Percentiles rank a stretch among this genome's conserved stretches.
These are phyloP conservation scores for Trichophyton benhamiae DNA, from an alignment of 2,329 filamentous ascomycete genomes.

Conservation along the genomic window DNA sequence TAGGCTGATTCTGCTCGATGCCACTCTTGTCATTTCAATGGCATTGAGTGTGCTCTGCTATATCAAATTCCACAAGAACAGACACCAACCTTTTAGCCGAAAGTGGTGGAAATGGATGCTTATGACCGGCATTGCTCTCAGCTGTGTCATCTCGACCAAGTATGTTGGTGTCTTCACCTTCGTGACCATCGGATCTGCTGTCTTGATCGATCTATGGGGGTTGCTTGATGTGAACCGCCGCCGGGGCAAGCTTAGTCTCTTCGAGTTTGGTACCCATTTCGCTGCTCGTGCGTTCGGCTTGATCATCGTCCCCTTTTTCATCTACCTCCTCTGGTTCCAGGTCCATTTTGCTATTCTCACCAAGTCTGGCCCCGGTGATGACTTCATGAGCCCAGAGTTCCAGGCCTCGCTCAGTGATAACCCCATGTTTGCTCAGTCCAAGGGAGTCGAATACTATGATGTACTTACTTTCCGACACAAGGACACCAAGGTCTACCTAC, in stretches of 20 bases:
- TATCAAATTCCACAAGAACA: constrained; percentile 93
- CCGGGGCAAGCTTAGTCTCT: constrained; percentile 65
- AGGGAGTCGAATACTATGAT: constrained; percentile 84
- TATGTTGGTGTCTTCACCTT: constrained; percentile 96
- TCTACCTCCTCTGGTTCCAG: constrained; percentile 99
- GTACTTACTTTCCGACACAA: constrained; percentile 82
- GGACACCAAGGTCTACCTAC: constrained; percentile 90
- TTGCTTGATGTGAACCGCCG: constrained; percentile 78
- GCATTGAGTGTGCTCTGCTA: constrained; percentile 87
- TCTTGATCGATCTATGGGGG: constrained; percentile 89
- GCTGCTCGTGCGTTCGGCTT: constrained; percentile 72
- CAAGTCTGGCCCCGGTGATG: constrained; percentile 84
- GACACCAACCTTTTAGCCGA: constrained; percentile 74
- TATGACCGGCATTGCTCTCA: constrained; percentile 83
- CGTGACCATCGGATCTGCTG: constrained; percentile 88
- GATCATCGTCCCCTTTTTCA: constrained; percentile 84
- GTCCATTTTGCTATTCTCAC: constrained; percentile 88
- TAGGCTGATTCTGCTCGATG: constrained; percentile 84
- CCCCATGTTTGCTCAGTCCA: constrained; percentile 72
- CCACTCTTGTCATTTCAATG: constrained; percentile 90
- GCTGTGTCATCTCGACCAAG: constrained; percentile 96
- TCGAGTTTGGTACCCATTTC: constrained; percentile 80
- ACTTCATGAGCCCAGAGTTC: constrained; percentile 98
- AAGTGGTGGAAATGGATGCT: constrained; percentile 99
- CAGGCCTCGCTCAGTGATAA: constrained; percentile 96